Base-by-base conservation (phyloP, 306 rosid genomes). In the Mimosa bimucronata region DNA sequence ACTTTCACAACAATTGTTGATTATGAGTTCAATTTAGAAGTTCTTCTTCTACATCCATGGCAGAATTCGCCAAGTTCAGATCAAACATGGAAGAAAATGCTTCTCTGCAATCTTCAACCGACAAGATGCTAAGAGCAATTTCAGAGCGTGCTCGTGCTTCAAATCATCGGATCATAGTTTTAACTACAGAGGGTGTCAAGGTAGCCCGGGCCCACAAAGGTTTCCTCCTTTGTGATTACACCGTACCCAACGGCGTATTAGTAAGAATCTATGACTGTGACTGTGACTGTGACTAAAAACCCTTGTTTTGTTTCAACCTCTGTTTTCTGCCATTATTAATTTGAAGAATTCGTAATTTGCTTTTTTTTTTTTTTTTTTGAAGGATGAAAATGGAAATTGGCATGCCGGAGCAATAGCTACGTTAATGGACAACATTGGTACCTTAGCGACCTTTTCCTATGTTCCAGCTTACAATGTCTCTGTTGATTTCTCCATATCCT, bases 301-400 rank as follows among this genome's bases (percentile, higher is more conserved):
- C 42, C 12, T 50, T 5, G 3, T 50, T 8, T 31, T 18, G 25
- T 50, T 9, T 45, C 16, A 40, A 50, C 37, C 53, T 14, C 18
- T 34, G 25, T 41, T 72, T 62, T 16, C 7, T 34, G 3, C 37
- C 25, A 12, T 19, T 30, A 10, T 28, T 16, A 71, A 8, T 38
- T 38, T 61, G 34, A 55, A 11, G 14, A 15, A n/a, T 55, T 67
- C 30, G 21, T 21, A 18, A 2, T 38, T 66, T n/a, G 21, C 19
- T 16, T 7, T 60, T 60, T 4, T 46, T 34, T 34, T 0, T 34
- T 34, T 34, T 46, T 34, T 34, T 0, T 34, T 34, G 3, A 34
- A 87, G 89, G 88, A 89, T 83, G 74, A 67, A 64, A 48, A 78
- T 78, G 93, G 85, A 44, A 82, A 84, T 58, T 89, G 91, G 91